These are phyloP conservation scores for Globisporangium spinosum DNA, from an alignment of 352 stramenopile genomes.

Conservation along the genomic window DNA sequence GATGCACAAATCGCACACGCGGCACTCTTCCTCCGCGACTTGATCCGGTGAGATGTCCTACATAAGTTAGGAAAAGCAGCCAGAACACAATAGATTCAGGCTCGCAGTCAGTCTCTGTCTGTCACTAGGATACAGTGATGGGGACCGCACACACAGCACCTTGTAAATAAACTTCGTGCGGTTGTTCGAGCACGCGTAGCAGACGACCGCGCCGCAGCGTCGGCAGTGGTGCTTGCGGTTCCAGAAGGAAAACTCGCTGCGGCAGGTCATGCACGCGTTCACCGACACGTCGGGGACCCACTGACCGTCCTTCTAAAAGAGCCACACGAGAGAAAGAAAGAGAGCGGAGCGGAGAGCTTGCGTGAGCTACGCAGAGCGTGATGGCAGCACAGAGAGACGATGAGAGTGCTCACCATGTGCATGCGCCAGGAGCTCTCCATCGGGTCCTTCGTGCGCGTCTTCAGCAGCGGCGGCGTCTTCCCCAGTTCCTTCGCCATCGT, in stretches of 20 bases:
- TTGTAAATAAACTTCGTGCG: constrained; percentile 87
- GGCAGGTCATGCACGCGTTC: constrained; percentile 80
- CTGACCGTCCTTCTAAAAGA: constrained; percentile 61
- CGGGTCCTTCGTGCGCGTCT: constrained; percentile 76
- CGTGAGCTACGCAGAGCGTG: neutral
- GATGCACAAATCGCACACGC: constrained; percentile 82
- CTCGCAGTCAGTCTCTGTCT: neutral
- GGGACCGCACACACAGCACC: constrained; percentile 20
- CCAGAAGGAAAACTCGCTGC: constrained; percentile 81
- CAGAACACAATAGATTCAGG: neutral
- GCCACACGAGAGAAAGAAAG: neutral
- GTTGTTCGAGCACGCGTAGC: constrained; percentile 70
- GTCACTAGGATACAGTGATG: neutral
- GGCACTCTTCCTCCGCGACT: constrained; percentile 60
- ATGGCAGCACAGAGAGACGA: no score
- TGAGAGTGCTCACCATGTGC: constrained; percentile 58
- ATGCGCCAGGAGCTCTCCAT: constrained; percentile 84
- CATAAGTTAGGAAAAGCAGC: neutral
- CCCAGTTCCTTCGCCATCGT: constrained; percentile 16
- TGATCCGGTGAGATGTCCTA: constrained; percentile 64
- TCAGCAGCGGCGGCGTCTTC: constrained; percentile 50
- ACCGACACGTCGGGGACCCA: constrained; percentile 84
- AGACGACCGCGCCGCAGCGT: constrained; percentile 81
- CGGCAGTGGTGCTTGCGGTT: constrained; percentile 87
- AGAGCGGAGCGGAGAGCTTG: neutral